Evolutionary conservation across 2,329 filamentous ascomycete genomes (phyloP), one percentile per base, ranked within the genome.

Genomic region (Penicillium sp.): DNA sequence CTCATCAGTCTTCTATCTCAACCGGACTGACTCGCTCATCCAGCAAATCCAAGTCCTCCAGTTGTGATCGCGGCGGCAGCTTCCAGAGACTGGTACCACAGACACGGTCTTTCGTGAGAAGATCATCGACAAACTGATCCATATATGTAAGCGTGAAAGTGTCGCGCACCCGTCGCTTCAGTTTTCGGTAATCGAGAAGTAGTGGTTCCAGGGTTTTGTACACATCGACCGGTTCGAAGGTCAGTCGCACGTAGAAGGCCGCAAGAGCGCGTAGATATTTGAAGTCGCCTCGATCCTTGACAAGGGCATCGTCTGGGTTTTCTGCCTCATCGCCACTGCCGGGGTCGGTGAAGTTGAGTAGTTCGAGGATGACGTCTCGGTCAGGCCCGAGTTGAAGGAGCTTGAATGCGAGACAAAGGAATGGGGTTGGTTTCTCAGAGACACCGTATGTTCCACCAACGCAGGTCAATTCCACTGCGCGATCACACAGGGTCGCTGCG

Each of bases 31-130:
- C 83, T 61, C 93, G 83, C 47, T 91, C 89, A 69, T 97, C 93
- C 67, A 99, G 69, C 67, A 92, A 75, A 62, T 96, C 94, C 71
- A 96, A 70, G 72, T 99, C 94, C 77, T 99, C 94, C 61, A 99
- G 72, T 49, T 90, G 82, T 61, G 89, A 86, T 64, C 94, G 81
- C 57, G 86, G 86, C 4, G 92, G 90, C 81, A 99, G 83, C 77
- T 96, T 96, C 86, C 91, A 95, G 64, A 99, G 71, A 69, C 88
- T 95, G 3, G 94, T 97, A 36, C 87, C 93, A 70, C 93, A 97
- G 0, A 97, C 88, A 50, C 94, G 83, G 55, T 95, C 90, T 75
- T 96, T 96, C 0, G 84, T 88, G 60, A 99, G 78, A 62, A 99
- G 76, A 59, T 97, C 91, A 72, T 99, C 94, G 53, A 97, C 85